Conservation (phyloP, 2,329 filamentous ascomycete species). For the Coniochaeta sp. region DNA sequence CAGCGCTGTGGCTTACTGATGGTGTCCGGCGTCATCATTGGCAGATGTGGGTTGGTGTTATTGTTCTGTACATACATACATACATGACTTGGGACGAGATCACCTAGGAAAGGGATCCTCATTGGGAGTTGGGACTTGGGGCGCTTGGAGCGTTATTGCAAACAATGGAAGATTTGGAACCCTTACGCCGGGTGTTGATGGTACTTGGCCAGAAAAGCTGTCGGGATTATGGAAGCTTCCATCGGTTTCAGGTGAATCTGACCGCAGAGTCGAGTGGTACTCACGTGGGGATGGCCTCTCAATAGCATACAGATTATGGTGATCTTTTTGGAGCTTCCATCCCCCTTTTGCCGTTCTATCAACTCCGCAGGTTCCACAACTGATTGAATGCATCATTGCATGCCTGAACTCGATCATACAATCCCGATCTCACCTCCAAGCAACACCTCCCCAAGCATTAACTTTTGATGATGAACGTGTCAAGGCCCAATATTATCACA, state of each 20-base stretch:
- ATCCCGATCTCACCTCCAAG: no score
- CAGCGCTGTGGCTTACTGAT: conserved; percentile 1
- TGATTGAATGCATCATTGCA: no score
- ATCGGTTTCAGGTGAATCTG: neutral
- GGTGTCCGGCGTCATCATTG: neutral
- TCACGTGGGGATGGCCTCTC: no score
- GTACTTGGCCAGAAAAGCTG: no score
- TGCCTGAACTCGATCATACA: no score
- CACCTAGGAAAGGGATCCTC: neutral
- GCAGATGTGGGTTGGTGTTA: neutral
- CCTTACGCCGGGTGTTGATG: no score
- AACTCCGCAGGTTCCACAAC: no score
- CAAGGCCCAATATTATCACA: no score
- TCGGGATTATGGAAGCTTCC: no score
- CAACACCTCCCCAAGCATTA: no score
- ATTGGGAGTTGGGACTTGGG: neutral
- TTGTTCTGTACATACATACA: neutral
- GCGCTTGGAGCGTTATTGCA: neutral
- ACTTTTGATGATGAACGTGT: no score
- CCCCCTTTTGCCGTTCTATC: neutral
- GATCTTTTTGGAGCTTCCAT: neutral
- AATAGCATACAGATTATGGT: conserved; percentile 1
- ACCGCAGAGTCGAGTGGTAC: neutral
- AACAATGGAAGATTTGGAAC: no score
- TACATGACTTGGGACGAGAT: neutral